A percentile compares a stretch with the other conserved stretches of the same genome.
These are phyloP conservation scores for Colletotrichum eleusines DNA, from an alignment of 2,329 filamentous ascomycete genomes.

Conservation along the genomic window DNA sequence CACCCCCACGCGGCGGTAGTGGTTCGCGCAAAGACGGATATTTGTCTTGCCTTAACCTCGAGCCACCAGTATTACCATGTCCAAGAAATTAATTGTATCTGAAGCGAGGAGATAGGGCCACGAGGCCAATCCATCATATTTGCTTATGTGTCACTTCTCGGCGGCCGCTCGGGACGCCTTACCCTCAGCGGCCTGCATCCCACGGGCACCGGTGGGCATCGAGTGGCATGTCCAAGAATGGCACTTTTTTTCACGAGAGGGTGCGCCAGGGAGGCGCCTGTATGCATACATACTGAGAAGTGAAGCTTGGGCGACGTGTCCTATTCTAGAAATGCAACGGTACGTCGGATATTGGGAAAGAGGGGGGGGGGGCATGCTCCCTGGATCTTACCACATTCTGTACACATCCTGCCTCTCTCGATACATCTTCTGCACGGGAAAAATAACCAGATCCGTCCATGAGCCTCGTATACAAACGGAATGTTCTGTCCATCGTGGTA, in stretches of 20 bases:
- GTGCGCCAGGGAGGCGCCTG: neutral
- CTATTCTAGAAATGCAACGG: neutral
- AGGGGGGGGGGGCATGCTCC: neutral
- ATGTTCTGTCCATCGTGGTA: neutral
- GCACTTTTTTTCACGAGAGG: slow-evolving; percentile 1
- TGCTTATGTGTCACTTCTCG: neutral
- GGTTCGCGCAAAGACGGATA: slow-evolving; percentile 14
- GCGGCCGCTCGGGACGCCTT: neutral
- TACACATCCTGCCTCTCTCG: neutral
- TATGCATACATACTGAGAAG: neutral
- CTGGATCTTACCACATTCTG: neutral
- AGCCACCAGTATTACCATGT: neutral
- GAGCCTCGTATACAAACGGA: neutral
- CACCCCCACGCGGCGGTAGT: neutral
- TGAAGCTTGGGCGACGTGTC: neutral
- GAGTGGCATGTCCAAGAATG: neutral
- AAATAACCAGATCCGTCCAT: neutral
- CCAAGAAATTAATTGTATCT: neutral
- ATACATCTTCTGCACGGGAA: neutral
- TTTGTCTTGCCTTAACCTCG: slow-evolving; percentile 3
- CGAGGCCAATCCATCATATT: neutral
- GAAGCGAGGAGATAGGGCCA: slow-evolving; percentile 2
- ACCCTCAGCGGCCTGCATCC: neutral
- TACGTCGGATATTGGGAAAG: neutral
- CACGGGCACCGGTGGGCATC: neutral